Evolutionary conservation across 2,329 filamentous ascomycete genomes (phyloP), one percentile per base, ranked within the genome.

Genomic region (Xylaria sp.): DNA sequence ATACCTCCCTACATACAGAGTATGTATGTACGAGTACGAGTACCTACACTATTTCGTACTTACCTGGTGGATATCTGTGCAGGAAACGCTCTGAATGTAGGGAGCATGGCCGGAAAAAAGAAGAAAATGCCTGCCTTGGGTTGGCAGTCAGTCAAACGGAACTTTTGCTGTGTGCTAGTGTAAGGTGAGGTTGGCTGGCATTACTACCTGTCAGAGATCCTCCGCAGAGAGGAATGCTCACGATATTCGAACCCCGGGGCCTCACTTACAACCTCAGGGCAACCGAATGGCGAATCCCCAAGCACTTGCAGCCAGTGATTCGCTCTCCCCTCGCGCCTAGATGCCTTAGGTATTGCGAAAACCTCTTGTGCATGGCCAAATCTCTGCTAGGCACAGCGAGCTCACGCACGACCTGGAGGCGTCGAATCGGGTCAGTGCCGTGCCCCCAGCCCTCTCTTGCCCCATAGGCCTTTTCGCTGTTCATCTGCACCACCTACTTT

Each of bases 271-370:
- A 30, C n/a, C 37, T 23, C n/a, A 55, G 39, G 35, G 37, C 23
- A 13, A 34, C 52, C 44, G 52, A 59, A 55, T 11, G 52, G 49
- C 18, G 48, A 30, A 9, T 52, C 52, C 13, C 44, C 52, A 2
- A 51, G n/a, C 16, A 59, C 47, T 34, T 55, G 47, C 16, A 54
- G 52, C 34, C 57, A 4, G 57, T 51, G 23, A 55, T 18, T 37
- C 57, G 48, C 4, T 55, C 7, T 13, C 11, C 37, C 37, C 37
- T 30, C 37, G 8, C 37, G 37, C 37, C 37, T 13, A 42, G 37
- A n/a, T 30, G 23, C 23, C 50, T 42, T 2, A 39, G 48, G 8
- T 13, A 52, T 59, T 51, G 9, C 34, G 9, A 13, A 59, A 47
- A 11, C 47, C 35, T 18, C 35, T 42, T 47, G 4, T 49, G 52